Evolutionary conservation across 163 green algal genomes (phyloP).

Genomic region (Chlamydomonas reinhardtii): DNA sequence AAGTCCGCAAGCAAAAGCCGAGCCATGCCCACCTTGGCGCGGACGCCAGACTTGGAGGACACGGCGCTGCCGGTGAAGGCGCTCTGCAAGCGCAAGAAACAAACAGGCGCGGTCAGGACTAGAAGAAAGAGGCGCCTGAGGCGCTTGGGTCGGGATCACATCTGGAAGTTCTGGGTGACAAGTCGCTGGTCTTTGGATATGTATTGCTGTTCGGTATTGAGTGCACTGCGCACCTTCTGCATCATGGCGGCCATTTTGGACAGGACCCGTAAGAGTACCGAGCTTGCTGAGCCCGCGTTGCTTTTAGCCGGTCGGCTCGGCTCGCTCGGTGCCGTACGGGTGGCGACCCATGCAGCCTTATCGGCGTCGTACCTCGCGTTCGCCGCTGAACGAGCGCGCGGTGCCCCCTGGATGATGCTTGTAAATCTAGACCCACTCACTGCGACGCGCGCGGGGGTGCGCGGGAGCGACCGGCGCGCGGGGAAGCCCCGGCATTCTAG

Average conservation of each 20-base stretch:
- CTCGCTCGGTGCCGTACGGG: no score
- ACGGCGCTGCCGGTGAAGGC: slow-evolving; percentile 46
- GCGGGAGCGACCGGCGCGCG: no score
- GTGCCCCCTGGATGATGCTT: no score
- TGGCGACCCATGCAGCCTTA: no score
- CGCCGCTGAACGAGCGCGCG: no score
- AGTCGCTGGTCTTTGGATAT: background rate
- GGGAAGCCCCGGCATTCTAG: no score
- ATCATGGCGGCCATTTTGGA: slow-evolving; percentile 41
- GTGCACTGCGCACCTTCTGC: slow-evolving; percentile 28
- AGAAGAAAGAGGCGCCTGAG: background rate
- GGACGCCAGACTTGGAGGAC: slow-evolving; percentile 32
- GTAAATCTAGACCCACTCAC: no score
- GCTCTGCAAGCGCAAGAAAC: slow-evolving; percentile 24
- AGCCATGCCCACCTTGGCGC: slow-evolving; percentile 35
- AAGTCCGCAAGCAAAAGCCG: no score
- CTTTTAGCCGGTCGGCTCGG: no score
- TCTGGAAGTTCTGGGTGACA: background rate
- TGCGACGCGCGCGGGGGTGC: no score
- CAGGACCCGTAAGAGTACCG: slow-evolving; percentile 28
- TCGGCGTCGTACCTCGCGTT: no score
- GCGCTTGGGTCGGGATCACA: background rate
- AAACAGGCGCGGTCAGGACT: background rate
- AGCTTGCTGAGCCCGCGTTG: background rate
- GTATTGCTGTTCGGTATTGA: background rate